Evolutionary conservation across 345 rosid species (phyloP).

Genomic region (Gossypium stocksii): DNA sequence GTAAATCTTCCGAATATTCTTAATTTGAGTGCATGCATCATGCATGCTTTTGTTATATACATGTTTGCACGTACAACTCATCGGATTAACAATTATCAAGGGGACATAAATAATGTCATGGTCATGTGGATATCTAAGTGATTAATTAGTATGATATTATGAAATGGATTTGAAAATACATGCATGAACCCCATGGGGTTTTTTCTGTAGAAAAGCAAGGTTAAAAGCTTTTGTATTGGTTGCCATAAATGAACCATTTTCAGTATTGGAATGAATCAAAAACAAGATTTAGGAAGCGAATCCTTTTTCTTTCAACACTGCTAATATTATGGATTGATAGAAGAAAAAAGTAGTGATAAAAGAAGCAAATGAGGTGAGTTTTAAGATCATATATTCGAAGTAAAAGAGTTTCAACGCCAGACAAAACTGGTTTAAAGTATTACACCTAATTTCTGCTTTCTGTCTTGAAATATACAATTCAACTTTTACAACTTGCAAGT

Average conservation of each 20-base stretch:
- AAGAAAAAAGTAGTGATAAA: too few species aligned
- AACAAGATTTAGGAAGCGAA: too few species aligned
- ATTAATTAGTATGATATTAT: not conserved
- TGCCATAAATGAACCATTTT: too few species aligned
- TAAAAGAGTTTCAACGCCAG: too few species aligned
- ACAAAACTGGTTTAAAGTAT: not conserved
- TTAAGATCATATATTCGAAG: too few species aligned
- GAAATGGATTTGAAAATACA: not conserved
- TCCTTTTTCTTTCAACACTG: too few species aligned
- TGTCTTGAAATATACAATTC: conserved; percentile 47
- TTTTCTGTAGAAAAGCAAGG: not conserved
- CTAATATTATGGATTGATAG: too few species aligned
- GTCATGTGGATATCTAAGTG: not conserved
- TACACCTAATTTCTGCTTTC: conserved; percentile 30
- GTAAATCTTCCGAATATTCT: not conserved
- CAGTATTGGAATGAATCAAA: too few species aligned
- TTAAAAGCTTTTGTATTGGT: too few species aligned
- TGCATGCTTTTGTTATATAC: not conserved
- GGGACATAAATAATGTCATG: not conserved
- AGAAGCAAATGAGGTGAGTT: too few species aligned
- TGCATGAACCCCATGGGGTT: not conserved
- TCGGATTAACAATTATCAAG: not conserved
- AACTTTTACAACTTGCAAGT: conserved; percentile 30
- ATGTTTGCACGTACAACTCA: not conserved
- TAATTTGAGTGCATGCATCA: not conserved